Base-by-base conservation (phyloP, 306 rosid species). In the Medicago lupulina region DNA sequence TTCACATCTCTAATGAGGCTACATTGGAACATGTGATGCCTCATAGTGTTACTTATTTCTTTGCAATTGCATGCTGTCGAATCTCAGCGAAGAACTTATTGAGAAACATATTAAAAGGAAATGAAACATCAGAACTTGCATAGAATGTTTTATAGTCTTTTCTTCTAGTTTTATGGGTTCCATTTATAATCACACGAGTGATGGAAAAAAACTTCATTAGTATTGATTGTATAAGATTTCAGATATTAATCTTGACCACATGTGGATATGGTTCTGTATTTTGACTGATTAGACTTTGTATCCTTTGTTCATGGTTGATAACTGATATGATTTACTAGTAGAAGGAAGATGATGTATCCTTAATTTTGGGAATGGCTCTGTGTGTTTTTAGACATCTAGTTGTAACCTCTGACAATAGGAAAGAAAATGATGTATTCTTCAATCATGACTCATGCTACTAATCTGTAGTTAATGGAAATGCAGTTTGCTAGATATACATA, bases 231-330 rank as follows among this genome's bases (percentile, higher is more conserved):
- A 28, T 70, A 50, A 31, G 47, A 31, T 60, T 70, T 17, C 60
- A 44, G 50, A 44, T 44, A 44, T 44, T 64, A 76, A 83, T 57
- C 69, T 39, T 77, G 72, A 75, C 81, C 66, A 38, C 69, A 73
- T 77, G 84, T 67, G 82, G 80, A 82, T 75, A 34, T 57, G 68
- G 80, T 77, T 73, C 64, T 86, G 84, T 89, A 79, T 60, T 67
- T 79, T 41, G 83, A 76, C 80, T 39, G 31, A 41, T 38, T 62
- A 62, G 59, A 61, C 75, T 46, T 40, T 50, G 63, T n/a, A 44
- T 40, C 64, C 19, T 73, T 63, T 71, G 70, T 64, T 71, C 9
- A 8, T 79, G 81, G 1, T 79, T 25, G 66, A 50, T 82, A 79
- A 16, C 50, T 59, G 43, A n/a, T n/a, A 9, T 39, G 7, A 65